phyloP scores from a whole-genome alignment of 1,284 basidiomycete species.

The Tilletia walkeri region DNA sequence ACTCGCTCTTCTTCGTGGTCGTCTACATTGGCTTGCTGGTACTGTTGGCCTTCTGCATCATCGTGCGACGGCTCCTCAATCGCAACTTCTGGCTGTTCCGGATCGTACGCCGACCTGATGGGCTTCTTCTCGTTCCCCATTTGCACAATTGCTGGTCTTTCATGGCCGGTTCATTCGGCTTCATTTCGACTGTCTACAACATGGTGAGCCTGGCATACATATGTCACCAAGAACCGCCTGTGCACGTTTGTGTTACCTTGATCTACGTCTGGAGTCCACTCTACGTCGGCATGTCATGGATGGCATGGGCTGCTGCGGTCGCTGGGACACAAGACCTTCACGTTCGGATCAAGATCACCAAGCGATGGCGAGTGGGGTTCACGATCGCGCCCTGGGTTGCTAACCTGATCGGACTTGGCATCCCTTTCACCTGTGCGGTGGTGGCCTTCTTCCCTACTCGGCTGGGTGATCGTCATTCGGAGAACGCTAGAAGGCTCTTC shows the following conservation, averaged over 20 bases:
- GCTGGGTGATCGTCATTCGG: no score
- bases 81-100: slow-evolving; percentile 13
- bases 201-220: not conserved
- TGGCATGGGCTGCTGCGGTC: slow-evolving; percentile 10
- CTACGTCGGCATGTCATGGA: not conserved
- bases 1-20: not conserved
- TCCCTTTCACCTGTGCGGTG: no score
- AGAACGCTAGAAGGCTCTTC: no score
- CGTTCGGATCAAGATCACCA: not conserved
- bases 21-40: slow-evolving; percentile 3
- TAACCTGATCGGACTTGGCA: no score
- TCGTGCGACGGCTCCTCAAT: not conserved
- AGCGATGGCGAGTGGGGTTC: not conserved
- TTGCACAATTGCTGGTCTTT: not conserved
- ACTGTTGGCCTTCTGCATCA: not conserved
- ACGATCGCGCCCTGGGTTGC: no score
- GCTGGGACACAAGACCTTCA: not conserved
- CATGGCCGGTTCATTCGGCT: not conserved
- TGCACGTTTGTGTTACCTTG: not conserved
- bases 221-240: not conserved
- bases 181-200: not conserved
- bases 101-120: not conserved
- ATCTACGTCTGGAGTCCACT: slow-evolving; percentile 4
- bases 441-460: no score
- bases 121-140: not conserved